Evolutionary conservation across 2,329 filamentous ascomycete species (phyloP), one percentile per base, ranked within the genome.

Genomic region (Hymenoscyphus fraxineus): DNA sequence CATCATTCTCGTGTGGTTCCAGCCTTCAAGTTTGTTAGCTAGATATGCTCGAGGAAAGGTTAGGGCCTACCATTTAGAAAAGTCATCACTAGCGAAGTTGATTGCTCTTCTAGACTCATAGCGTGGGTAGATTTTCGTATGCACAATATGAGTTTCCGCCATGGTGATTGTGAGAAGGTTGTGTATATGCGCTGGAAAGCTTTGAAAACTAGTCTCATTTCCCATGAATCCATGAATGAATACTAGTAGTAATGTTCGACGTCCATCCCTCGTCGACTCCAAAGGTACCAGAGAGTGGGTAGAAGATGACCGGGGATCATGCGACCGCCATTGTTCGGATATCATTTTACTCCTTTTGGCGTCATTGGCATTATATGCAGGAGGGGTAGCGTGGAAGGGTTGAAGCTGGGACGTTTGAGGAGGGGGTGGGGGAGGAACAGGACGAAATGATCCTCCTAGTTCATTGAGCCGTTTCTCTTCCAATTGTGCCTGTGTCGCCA

Each of bases 141-240:
- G 92, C 0, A 97, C 87, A 41, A 89, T 83, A 79, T 96, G 92
- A 6, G 88, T 89, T 32, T 91, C 88, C 27, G 81, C 80, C 13
- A 97, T 78, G 0, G 88, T 81, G 9, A 85, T 80, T 13, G 86
- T 86, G 47, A 96, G 80, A 41, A 91, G 82, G 70, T 87, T 85
- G 76, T 97, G 93, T 3, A 97, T 85, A 78, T 97, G 92, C 7
- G 90, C 90, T 0, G 93, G 93, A 71, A 97, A 96, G 56, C 89
- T 91, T 67, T 88, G 85, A 74, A 97, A 97, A 64, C 91, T 96
- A 39, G 90, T 89, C 76, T 95, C 91, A 65, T 91, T 89, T 60
- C 93, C 93, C 82, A 95, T 89, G 78, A 96, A 97, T 66, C 93
- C 93, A 79, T 97, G 93, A 63, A 97, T 87, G 75, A 93, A 97